Conservation (phyloP, 305 asterid genomes). For the Nicotiana rustica region DNA sequence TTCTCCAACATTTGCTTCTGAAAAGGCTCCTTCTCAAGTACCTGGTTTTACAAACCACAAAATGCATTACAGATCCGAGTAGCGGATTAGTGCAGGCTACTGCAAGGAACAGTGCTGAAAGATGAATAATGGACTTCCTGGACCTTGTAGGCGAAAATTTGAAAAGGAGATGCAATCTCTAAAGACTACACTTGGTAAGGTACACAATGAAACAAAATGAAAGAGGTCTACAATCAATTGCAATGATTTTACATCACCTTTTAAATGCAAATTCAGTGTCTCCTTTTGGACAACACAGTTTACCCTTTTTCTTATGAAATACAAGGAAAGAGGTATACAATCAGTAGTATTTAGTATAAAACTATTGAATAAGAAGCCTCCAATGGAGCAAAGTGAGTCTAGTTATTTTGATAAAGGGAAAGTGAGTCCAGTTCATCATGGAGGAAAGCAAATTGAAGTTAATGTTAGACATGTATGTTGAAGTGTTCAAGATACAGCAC, state of each 20-base stretch:
- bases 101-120: background rate
- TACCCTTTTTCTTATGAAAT: background rate
- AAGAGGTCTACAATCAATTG: background rate
- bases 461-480: background rate
- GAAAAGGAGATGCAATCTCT: background rate
- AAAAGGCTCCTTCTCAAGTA: constrained; percentile 82
- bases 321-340: background rate
- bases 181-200: background rate
- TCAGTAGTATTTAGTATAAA: background rate
- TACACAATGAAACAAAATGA: background rate
- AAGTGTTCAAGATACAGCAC: background rate
- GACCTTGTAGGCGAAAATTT: background rate
- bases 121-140: background rate
- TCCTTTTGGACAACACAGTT: background rate
- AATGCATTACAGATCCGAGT: background rate
- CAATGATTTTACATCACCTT: background rate
- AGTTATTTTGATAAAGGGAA: too few species aligned
- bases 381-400: background rate
- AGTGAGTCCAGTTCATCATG: background rate
- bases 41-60: constrained; percentile 51
- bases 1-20: constrained; percentile 96
- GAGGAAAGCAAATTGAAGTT: background rate
- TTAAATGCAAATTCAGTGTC: background rate
- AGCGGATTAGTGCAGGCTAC: background rate
- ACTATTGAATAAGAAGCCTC: background rate